A percentile compares a stretch with the other conserved stretches of the same genome.
Conservation (phyloP, 805 yeast genomes). For the Isabelozyma gotoi region DNA sequence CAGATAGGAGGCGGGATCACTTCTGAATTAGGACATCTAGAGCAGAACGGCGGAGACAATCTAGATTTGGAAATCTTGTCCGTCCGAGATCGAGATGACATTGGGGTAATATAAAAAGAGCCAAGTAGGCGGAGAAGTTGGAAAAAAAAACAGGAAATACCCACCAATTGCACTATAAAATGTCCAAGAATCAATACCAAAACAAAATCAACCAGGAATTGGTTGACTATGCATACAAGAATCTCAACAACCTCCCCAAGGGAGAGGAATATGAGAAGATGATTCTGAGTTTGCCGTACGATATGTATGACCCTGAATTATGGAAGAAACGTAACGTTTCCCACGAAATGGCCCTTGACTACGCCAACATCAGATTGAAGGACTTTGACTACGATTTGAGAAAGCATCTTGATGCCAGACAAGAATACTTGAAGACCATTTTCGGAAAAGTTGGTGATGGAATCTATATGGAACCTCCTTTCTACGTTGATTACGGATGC, state of each 20-base stretch:
- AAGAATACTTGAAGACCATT: constrained; percentile 32
- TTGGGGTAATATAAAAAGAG: neutral
- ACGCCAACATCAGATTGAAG: constrained; percentile 29
- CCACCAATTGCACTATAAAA: neutral
- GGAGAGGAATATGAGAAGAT: constrained; percentile 52
- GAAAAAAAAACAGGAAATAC: too few species aligned
- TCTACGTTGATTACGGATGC: constrained; percentile 65
- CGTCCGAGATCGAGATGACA: too few species aligned
- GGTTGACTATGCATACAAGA: constrained; percentile 32
- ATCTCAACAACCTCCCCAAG: constrained; percentile 31
- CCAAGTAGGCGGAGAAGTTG: too few species aligned
- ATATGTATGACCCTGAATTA: constrained; percentile 28
- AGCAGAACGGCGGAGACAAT: too few species aligned
- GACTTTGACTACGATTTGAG: constrained; percentile 26
- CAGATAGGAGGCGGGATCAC: too few species aligned
- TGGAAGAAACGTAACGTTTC: constrained; percentile 24
- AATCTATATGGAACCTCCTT: constrained; percentile 55
- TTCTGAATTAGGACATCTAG: too few species aligned
- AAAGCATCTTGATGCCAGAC: constrained; percentile 35
- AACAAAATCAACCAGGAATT: constrained; percentile 27
- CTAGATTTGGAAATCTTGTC: too few species aligned
- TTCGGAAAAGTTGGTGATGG: constrained; percentile 50
- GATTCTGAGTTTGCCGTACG: constrained; percentile 53
- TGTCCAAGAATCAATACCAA: neutral
- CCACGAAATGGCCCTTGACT: constrained; percentile 38